Percentiles rank a stretch among this genome's conserved stretches.
Evolutionary conservation across 805 yeast genomes (phyloP).

Genomic region (Priceomyces melissophilus): DNA sequence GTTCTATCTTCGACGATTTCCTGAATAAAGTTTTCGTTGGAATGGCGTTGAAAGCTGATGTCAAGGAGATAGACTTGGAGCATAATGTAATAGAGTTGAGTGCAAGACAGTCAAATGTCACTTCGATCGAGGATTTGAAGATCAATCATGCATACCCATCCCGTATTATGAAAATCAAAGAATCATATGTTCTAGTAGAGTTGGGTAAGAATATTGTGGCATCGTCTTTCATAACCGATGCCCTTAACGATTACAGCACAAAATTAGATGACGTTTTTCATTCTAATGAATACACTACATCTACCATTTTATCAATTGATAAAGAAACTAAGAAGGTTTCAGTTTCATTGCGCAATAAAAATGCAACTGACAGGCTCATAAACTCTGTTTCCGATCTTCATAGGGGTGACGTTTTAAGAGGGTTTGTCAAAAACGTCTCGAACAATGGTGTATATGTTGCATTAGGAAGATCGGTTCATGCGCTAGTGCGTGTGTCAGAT

Average conservation of each 20-base stretch:
- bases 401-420: slow-evolving; percentile 73
- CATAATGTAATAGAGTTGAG: slow-evolving; percentile 49
- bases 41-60: slow-evolving; percentile 57
- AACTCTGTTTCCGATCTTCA: slow-evolving; percentile 49
- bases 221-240: slow-evolving; percentile 71
- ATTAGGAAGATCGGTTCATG: slow-evolving; percentile 66
- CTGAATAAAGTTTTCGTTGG: slow-evolving; percentile 69
- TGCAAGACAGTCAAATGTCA: slow-evolving; percentile 44
- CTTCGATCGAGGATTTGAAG: slow-evolving; percentile 46
- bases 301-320: slow-evolving; percentile 52
- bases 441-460: slow-evolving; percentile 77
- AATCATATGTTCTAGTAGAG: slow-evolving; percentile 62
- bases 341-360: slow-evolving; percentile 58
- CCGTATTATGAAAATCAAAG: slow-evolving; percentile 55
- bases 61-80: slow-evolving; percentile 51
- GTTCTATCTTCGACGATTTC: slow-evolving; percentile 44
- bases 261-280: slow-evolving; percentile 48
- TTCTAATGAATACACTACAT: slow-evolving; percentile 53
- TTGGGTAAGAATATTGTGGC: slow-evolving; percentile 63
- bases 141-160: slow-evolving; percentile 60
- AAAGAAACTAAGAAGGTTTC: slow-evolving; percentile 48
- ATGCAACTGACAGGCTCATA: slow-evolving; percentile 51
- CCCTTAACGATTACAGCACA: slow-evolving; percentile 62
- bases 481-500: slow-evolving; percentile 77
- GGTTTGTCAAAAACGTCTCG: slow-evolving; percentile 72